A percentile compares a stretch with the other conserved stretches of the same genome.
Conservation (phyloP, 2,329 filamentous ascomycete genomes). For the Colletotrichum euphorbiae region DNA sequence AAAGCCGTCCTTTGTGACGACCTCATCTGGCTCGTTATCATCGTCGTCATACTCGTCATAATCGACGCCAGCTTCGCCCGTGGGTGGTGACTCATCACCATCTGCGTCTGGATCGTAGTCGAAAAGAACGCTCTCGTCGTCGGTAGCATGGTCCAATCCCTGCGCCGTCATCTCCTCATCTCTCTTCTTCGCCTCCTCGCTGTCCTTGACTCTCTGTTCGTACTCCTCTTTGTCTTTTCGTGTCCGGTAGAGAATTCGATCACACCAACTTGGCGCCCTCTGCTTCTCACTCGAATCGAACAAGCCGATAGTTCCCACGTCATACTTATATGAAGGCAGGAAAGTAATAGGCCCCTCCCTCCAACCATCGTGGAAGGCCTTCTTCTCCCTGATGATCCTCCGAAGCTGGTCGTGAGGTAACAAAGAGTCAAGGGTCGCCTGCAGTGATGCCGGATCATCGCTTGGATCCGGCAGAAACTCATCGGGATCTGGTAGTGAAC, state of each 20-base stretch:
- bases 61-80: slow-evolving; percentile 61
- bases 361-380: slow-evolving; percentile 92
- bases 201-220: slow-evolving; percentile 71
- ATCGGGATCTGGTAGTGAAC: slow-evolving; percentile 69
- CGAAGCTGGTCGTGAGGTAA: slow-evolving; percentile 90
- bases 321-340: slow-evolving; percentile 96
- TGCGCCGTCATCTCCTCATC: slow-evolving; percentile 88
- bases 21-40: slow-evolving; percentile 58
- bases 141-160: slow-evolving; percentile 77
- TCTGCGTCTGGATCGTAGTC: slow-evolving; percentile 91
- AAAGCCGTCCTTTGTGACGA: slow-evolving; percentile 69
- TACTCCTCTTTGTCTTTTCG: slow-evolving; percentile 75
- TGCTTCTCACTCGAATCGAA: slow-evolving; percentile 98
- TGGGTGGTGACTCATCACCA: slow-evolving; percentile 54
- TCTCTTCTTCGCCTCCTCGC: slow-evolving; percentile 73
- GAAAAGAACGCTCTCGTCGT: slow-evolving; percentile 87
- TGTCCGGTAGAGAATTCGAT: slow-evolving; percentile 89
- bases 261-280: slow-evolving; percentile 94
- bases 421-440: slow-evolving; percentile 88
- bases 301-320: slow-evolving; percentile 88
- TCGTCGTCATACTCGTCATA: slow-evolving; percentile 69
- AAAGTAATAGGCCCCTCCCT: slow-evolving; percentile 89
- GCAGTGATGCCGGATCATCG: slow-evolving; percentile 85
- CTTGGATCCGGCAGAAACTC: slow-evolving; percentile 75
- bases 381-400: slow-evolving; percentile 78